phyloP scores from a whole-genome alignment of 305 asterid genomes.

The Stenogyne calaminthoides region DNA sequence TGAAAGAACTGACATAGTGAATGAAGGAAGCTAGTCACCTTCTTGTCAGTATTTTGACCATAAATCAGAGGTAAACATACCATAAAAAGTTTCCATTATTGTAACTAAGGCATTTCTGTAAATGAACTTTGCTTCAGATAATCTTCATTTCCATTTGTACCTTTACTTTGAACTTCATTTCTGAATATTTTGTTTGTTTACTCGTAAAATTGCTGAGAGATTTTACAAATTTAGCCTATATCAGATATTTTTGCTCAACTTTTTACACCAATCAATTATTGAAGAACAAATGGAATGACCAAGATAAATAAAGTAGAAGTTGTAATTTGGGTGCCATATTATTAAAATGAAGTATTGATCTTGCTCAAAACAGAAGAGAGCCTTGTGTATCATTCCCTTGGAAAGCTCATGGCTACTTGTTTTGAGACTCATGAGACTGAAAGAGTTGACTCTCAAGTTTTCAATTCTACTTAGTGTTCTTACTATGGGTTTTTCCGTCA shows the following conservation, averaged over 20 bases:
- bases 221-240: neutral
- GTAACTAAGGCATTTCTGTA: neutral
- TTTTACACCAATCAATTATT: neutral
- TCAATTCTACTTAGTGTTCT: conserved; percentile 4
- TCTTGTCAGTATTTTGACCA: neutral
- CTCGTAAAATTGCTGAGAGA: neutral
- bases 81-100: neutral
- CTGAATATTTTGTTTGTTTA: neutral
- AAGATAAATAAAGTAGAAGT: neutral
- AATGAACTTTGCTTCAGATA: neutral
- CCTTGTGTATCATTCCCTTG: neutral
- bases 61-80: neutral
- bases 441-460: neutral
- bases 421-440: neutral
- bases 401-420: neutral
- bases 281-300: neutral
- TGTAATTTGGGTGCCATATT: neutral
- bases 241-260: neutral
- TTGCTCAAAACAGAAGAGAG: neutral
- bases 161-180: neutral
- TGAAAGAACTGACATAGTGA: neutral
- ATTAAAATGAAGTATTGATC: neutral
- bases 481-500: neutral
- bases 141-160: neutral
- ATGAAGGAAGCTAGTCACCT: neutral